phyloP scores from a whole-genome alignment of 2,329 filamentous ascomycete genomes.

The Alternaria novae-zelandiae region DNA sequence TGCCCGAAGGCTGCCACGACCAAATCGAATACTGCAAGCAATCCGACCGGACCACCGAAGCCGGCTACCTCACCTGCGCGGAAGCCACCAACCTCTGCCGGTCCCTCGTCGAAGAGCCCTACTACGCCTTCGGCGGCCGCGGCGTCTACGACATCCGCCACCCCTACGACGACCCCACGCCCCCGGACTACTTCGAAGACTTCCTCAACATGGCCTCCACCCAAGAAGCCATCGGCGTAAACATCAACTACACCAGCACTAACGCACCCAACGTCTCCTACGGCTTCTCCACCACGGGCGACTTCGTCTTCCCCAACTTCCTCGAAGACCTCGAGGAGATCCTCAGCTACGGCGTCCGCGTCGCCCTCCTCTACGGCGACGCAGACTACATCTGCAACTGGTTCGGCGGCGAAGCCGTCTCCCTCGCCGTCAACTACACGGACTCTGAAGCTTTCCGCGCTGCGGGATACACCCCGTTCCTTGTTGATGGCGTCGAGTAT shows the following conservation, averaged over 20 bases:
- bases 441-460: constrained; percentile 60
- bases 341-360: constrained; percentile 62
- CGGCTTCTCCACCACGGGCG: constrained; percentile 56
- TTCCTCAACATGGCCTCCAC: constrained; percentile 62
- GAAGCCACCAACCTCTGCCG: constrained; percentile 51
- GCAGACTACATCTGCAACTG: constrained; percentile 66
- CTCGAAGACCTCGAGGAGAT: constrained; percentile 58
- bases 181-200: constrained; percentile 56
- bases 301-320: constrained; percentile 54
- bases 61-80: constrained; percentile 45
- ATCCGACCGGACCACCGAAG: constrained; percentile 28
- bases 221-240: constrained; percentile 57
- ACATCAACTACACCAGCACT: constrained; percentile 61
- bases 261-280: constrained; percentile 46
- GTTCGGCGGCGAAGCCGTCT: constrained; percentile 76
- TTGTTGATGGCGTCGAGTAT: constrained; percentile 64
- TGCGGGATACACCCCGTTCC: constrained; percentile 74
- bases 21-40: constrained; percentile 56
- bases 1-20: constrained; percentile 60
- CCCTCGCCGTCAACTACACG: constrained; percentile 61
- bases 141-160: constrained; percentile 64
- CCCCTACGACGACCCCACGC: constrained; percentile 59
- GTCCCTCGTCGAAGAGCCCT: constrained; percentile 54
- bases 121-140: constrained; percentile 49
- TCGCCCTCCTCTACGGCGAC: constrained; percentile 64